Evolutionary conservation across 306 rosid species (phyloP), one percentile per base, ranked within the genome.

Genomic region (Cicer cuneatum): DNA sequence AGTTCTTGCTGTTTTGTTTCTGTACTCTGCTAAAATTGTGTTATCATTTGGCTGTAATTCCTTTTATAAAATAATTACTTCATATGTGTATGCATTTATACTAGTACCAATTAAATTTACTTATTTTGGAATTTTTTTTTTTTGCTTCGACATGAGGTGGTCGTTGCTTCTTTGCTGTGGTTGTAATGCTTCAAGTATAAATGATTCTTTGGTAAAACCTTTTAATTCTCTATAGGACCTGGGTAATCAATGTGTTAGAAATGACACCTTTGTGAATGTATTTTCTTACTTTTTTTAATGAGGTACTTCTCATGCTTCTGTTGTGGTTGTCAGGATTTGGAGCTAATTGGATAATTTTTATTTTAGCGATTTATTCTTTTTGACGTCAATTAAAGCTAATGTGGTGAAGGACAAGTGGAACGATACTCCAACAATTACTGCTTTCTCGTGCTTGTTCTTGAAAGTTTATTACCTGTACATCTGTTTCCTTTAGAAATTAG

Each of bases 1-100:
- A 21, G 62, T 52, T 29, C 52, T 62, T 69, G 14, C 72, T 49
- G 42, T 68, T 58, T 68, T 67, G 66, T 45, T 68, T 75, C 16
- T 21, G 45, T 15, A n/a, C 41, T 68, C 8, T 59, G 19, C 76
- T 42, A 41, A 12, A 33, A 18, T 29, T 33, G 11, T 76, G 74
- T 40, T 42, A 49, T 62, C 29, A 49, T 53, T 49, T 18, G 16
- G n/a, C 49, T 41, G 47, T 19, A 58, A 11, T 29, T 29, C 41
- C 18, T 12, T 4, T 19, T 66, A 66, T 15, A 43, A 16, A 16
- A 60, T 4, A 10, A 21, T 53, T 33, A 33, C 35, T 72, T 24
- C 12, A 37, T 59, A 18, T 43, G 42, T 12, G 13, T 58, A 13
- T 58, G 59, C 35, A 53, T 53, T 10, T 56, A n/a, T 56, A 7